Evolutionary conservation across 164 flowering plant species (phyloP), one percentile per base, ranked within the genome.

Genomic region (Saururus chinensis): DNA sequence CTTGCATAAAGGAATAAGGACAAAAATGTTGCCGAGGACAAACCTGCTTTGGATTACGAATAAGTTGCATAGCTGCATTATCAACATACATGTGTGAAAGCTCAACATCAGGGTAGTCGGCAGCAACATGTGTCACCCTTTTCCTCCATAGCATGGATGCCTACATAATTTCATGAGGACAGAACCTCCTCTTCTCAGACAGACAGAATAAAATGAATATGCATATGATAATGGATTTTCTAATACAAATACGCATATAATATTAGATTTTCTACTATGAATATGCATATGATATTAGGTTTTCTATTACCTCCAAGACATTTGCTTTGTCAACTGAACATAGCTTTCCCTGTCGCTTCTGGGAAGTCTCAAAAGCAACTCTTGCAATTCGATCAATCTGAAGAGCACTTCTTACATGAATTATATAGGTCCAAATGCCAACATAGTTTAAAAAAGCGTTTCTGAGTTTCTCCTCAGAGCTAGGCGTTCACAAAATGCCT

Each of bases 311-410:
- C 97, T 93, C 99, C 74, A 93, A 76, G n/a, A 93, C 99, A 82
- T 93, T 93, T 53, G 99, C 99, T 82, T 93, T 93, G 71, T 93
- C 99, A 61, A 93, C 99, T 56, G 97, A 90, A 75, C 99, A 93
- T 60, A 93, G 89, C 67, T 82, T 90, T 54, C 92, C 87, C 53
- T 71, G 76, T 53, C 99, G 83, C 71, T 86, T 88, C 60, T 84
- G 80, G 63, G 99, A 97, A 60, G 84, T 88, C 79, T 90, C 88
- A 79, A 93, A 88, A 62, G 92, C 99, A 74, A 88, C 71, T 24
- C 86, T 97, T 74, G 99, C 96, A 76, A 93, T 90, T 42, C 99
- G 92, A 72, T 87, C 96, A 69, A 92, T 75, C 98, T 92, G 77
- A 60, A 52, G 66, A 49, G 49, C 41, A 71, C 53, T 52, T 53